Conservation (phyloP, 257 asterid genomes). For the Henckelia pumila region DNA sequence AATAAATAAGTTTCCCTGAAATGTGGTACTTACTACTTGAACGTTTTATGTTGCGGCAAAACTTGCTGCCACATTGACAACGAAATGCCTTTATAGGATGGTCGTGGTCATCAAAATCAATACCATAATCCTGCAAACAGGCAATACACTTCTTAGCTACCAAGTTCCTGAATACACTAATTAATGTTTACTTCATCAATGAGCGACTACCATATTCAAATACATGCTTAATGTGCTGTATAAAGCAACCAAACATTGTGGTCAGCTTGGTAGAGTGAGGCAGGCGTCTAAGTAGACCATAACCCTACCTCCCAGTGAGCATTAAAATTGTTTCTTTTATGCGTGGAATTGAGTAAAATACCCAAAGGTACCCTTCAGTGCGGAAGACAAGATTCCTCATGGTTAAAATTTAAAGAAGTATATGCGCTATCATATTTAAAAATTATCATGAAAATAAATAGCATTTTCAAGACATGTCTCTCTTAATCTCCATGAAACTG, state of each 20-base stretch:
- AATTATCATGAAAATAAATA: neutral
- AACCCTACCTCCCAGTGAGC: neutral
- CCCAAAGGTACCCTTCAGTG: neutral
- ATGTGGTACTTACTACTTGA: slow-evolving; percentile 52
- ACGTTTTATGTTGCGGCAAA: slow-evolving; percentile 80
- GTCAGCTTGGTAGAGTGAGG: neutral
- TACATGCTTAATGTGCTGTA: neutral
- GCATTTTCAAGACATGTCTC: neutral
- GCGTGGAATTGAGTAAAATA: neutral
- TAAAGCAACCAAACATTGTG: neutral
- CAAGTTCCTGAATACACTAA: neutral
- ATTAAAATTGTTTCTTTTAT: neutral
- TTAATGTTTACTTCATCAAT: neutral
- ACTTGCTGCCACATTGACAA: slow-evolving; percentile 82
- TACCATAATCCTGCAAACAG: slow-evolving; percentile 81
- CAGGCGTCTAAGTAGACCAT: neutral
- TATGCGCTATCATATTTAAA: neutral
- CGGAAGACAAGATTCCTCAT: too few species aligned
- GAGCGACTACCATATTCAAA: neutral
- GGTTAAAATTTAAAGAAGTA: too few species aligned
- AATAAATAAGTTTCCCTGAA: slow-evolving; percentile 20
- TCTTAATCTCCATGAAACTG: neutral
- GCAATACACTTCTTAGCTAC: slow-evolving; percentile 10
- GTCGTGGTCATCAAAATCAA: slow-evolving; percentile 85
- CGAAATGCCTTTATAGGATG: slow-evolving; percentile 74